Base-by-base conservation (phyloP, 345 rosid species). In the Erucastrum elatum region DNA sequence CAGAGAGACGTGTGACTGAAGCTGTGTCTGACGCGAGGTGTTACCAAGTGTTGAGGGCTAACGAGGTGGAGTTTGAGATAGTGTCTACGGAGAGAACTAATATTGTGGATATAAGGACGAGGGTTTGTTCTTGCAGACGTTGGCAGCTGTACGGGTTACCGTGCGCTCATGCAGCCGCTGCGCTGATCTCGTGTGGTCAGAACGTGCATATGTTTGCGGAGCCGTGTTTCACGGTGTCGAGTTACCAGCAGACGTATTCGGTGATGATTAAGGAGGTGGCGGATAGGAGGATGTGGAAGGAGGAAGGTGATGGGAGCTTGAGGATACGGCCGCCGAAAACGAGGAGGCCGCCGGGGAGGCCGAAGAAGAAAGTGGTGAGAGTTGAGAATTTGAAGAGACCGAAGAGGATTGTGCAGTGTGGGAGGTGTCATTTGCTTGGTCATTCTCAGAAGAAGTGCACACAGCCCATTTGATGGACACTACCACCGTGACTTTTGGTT, bases 381-480 rank as follows among this genome's bases (percentile, higher is more conserved):
- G 95, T 89, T 39, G 99, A 96, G 86, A 96, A 90, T 78, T 81
- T 93, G 66, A 96, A 96, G 86, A 92, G 97, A 21, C 99, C 96
- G 0, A 96, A 96, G 83, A 88, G 97, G 80, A 83, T 93, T 62
- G 98, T 96, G 81, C 99, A 96, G 68, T 96, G 99, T 73, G 99
- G 99, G 46, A 90, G 99, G 44, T 96, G 98, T 72, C 98, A 93
- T 87, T 84, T 93, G 81, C 87, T 96, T 84, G 99, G 99, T 65
- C 99, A 96, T 86, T 96, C 99, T 64, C 99, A 96, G 82, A 96
- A 96, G 84, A 96, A 96, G 87, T 96, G 99, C 84, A 82, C 96
- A 21, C 85, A 87, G 94, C 89, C 97, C 27, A 83, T 90, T 78
- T 95, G 86, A 93, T 71, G 82, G 86, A 30, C 30, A 46, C 53